Conservation (phyloP, 257 asterid species). For the Scutellaria baicalensis region DNA sequence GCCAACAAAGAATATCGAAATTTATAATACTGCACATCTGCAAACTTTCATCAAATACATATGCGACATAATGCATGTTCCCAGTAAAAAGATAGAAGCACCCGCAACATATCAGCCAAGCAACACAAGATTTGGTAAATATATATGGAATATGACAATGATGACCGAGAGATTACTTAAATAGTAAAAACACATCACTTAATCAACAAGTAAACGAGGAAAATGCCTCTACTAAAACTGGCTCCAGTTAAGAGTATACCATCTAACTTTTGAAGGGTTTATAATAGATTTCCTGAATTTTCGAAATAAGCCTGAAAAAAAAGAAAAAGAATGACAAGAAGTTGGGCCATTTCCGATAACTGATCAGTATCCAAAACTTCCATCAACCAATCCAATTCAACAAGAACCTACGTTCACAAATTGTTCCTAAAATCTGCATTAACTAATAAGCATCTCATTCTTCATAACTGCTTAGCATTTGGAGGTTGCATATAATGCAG, state of each 20-base stretch:
- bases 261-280: not conserved
- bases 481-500: not conserved
- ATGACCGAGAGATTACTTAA: not conserved
- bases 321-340: not conserved
- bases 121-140: not conserved
- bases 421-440: conserved; percentile 1
- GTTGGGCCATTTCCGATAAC: not conserved
- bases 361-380: not conserved
- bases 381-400: not conserved
- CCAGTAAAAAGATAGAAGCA: not conserved
- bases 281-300: not conserved
- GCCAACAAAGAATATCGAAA: conserved; percentile 13
- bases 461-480: not conserved
- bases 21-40: not conserved
- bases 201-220: not conserved
- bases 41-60: conserved; percentile 4
- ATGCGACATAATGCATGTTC: not conserved
- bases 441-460: not conserved
- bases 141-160: not conserved
- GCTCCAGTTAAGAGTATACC: not conserved
- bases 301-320: not conserved
- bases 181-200: not conserved
- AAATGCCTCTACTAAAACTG: not conserved
- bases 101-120: not conserved
- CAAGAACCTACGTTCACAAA: not conserved